Base-by-base conservation (phyloP, 2,329 filamentous ascomycete species). In the Arachnopeziza araneosa region DNA sequence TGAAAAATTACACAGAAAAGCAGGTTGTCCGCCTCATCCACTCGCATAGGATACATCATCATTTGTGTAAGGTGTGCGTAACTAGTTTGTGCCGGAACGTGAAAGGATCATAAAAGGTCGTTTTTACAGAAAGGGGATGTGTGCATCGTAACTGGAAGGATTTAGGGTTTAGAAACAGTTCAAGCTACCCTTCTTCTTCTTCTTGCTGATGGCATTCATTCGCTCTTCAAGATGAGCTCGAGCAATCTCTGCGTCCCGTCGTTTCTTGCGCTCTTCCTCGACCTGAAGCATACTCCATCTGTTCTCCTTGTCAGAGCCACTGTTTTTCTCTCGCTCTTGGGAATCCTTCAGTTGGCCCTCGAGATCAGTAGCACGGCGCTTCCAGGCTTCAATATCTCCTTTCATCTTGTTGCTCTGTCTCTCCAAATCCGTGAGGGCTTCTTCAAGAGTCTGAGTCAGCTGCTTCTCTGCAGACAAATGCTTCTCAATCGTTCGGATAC, bases 391-490 rank as follows among this genome's bases (percentile, higher is more conserved):
- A 73, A 91, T 88, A 75, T 99, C 95, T 1, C 85, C 79, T 79
- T 96, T 96, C 74, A 93, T 87, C 79, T 93, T 93, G 75, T 93
- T 96, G 70, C 90, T 92, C 68, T 96, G 92, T 59, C 86, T 85
- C 76, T 99, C 95, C 48, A 99, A 84, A 70, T 99, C 95, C 1
- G 91, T 93, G 30, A 99, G 85, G 7, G 95, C 95, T 76, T 98
- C 93, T 75, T 99, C 95, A 49, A 99, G 83, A 1, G 93, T 98
- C 54, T 91, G 88, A 0, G 93, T 99, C 61, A 99, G 86, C 74
- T 98, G 93, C 73, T 96, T 96, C 80, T 99, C 95, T 2, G 95
- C 95, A 66, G 90, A 89, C 24, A 99, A 83, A 72, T 98, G 92
- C 79, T 97, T 98, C 80, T 99, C 93, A 64, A 99, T 96, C 7